Conservation (phyloP, 2,329 filamentous ascomycete genomes). For the Colletotrichum australisinense region DNA sequence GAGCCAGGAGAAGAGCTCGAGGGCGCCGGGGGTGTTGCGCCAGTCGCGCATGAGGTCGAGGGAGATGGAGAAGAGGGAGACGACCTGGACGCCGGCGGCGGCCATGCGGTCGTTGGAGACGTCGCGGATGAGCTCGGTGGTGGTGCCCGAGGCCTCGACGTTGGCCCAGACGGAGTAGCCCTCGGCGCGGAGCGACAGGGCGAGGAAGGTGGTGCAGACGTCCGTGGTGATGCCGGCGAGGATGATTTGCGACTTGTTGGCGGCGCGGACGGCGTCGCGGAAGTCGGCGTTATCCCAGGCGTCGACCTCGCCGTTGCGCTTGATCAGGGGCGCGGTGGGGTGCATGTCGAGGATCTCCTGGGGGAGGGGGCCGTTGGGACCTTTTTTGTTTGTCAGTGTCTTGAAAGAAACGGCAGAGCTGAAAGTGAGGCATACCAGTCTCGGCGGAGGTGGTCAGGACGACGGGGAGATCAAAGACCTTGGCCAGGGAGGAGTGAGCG, state of each 20-base stretch:
- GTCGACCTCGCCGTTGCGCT: constrained; percentile 78
- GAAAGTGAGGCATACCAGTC: too few species aligned
- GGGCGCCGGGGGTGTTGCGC: constrained; percentile 64
- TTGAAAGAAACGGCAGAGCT: too few species aligned
- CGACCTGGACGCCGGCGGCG: constrained; percentile 72
- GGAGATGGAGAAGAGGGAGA: constrained; percentile 71
- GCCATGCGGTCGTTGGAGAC: constrained; percentile 76
- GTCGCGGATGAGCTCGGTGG: constrained; percentile 68
- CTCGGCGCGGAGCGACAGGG: constrained; percentile 75
- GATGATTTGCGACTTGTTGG: constrained; percentile 77
- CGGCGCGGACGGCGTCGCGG: constrained; percentile 71
- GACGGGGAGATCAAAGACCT: constrained; percentile 75
- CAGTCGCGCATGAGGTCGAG: constrained; percentile 79
- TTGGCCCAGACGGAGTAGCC: constrained; percentile 82
- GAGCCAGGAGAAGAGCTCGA: constrained; percentile 71
- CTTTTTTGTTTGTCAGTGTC: constrained; percentile 46
- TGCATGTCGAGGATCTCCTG: constrained; percentile 77
- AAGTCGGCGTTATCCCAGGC: constrained; percentile 83
- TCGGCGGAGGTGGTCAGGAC: constrained; percentile 79
- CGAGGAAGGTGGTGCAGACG: constrained; percentile 80
- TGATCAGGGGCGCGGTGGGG: constrained; percentile 73
- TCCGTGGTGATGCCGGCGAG: constrained; percentile 80
- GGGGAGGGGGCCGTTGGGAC: constrained; percentile 78
- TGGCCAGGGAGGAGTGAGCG: constrained; percentile 74
- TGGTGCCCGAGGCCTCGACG: constrained; percentile 77